A percentile compares a stretch with the other conserved stretches of the same genome.
Conservation (phyloP, 345 rosid genomes). For the Limnanthes douglasii region DNA sequence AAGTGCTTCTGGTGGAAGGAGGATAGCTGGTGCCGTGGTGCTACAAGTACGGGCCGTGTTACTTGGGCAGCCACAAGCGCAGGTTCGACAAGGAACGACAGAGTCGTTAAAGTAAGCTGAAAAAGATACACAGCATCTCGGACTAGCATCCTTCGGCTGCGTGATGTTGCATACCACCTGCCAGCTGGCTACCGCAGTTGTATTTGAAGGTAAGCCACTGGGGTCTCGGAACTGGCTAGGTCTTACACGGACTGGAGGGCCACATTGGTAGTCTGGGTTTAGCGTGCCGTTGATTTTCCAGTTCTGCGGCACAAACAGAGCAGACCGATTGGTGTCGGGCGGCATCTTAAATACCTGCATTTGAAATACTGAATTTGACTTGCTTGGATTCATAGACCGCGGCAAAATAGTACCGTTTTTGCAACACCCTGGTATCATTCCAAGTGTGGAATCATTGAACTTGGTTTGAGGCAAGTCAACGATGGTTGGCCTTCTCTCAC, state of each 20-base stretch:
- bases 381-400: conserved; percentile 67
- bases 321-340: conserved; percentile 63
- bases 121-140: conserved; percentile 84
- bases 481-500: conserved; percentile 81
- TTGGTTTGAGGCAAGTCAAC: conserved; percentile 77
- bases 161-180: conserved; percentile 96
- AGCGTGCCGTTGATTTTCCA: conserved; percentile 70
- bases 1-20: conserved; percentile 62
- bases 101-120: conserved; percentile 91
- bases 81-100: conserved; percentile 65
- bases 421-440: conserved; percentile 61
- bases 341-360: conserved; percentile 93
- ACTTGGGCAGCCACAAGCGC: conserved; percentile 81
- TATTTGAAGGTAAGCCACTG: conserved; percentile 54
- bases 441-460: conserved; percentile 52
- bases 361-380: conserved; percentile 61
- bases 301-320: conserved; percentile 62
- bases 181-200: conserved; percentile 83
- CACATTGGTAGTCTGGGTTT: conserved; percentile 66
- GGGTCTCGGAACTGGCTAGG: conserved; percentile 63
- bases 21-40: conserved; percentile 46
- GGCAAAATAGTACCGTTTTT: conserved; percentile 82
- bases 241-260: conserved; percentile 72
- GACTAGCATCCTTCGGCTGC: conserved; percentile 39
- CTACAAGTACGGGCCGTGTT: conserved; percentile 46